phyloP scores from a whole-genome alignment of 495 filamentous ascomycete genomes.

The Daldinia decipiens region DNA sequence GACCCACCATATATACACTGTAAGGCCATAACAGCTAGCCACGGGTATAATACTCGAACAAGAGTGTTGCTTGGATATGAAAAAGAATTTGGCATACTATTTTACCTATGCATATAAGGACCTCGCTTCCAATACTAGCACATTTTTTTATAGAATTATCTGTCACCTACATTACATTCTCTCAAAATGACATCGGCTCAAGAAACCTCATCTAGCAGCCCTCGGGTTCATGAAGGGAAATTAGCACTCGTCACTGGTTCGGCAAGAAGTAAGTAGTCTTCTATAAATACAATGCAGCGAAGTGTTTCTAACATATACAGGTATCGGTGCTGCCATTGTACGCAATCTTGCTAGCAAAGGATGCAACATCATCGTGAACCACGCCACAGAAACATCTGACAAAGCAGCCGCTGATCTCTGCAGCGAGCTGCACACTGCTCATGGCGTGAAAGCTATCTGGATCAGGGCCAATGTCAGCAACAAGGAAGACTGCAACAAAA shows the following conservation, averaged over 20 bases:
- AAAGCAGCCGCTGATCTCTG: conserved; percentile 47
- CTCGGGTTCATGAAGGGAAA: neutral
- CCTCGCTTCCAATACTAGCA: neutral
- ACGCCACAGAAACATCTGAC: conserved; percentile 64
- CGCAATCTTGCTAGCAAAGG: conserved; percentile 82
- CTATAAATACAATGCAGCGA: neutral
- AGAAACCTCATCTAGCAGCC: neutral
- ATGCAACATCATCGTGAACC: conserved; percentile 73
- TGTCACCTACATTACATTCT: neutral
- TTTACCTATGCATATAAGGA: neutral
- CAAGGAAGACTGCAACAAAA: neutral
- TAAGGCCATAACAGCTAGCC: neutral
- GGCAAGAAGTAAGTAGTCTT: neutral
- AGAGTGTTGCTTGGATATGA: neutral
- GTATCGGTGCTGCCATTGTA: conserved; percentile 87
- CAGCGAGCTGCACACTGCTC: neutral
- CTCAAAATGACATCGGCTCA: neutral
- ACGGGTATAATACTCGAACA: neutral
- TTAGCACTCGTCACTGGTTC: neutral
- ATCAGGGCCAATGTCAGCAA: neutral
- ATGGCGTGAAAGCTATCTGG: neutral
- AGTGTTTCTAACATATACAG: conserved; percentile 52
- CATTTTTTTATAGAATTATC: neutral
- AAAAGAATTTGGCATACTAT: neutral
- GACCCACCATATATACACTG: neutral